A percentile compares a stretch with the other conserved stretches of the same genome.
Conservation (phyloP, 2,329 filamentous ascomycete species). For the Colletotrichum sp. region DNA sequence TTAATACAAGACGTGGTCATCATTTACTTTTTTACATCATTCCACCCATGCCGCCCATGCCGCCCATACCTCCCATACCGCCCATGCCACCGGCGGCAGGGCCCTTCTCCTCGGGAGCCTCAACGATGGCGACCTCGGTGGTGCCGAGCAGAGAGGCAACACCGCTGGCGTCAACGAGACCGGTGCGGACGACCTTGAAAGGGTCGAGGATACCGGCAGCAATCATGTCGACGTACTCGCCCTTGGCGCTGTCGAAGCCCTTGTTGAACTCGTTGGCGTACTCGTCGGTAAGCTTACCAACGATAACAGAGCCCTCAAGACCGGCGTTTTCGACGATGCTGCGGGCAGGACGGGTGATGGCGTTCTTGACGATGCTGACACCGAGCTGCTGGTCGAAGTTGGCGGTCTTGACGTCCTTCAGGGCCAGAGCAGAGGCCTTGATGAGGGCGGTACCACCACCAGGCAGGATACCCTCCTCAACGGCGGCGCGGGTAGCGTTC, state of each 20-base stretch:
- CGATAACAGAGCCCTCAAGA: constrained; percentile 91
- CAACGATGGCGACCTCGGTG: constrained; percentile 97
- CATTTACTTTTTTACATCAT: constrained; percentile 58
- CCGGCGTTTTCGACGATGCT: constrained; percentile 98
- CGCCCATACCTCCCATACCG: constrained; percentile 69
- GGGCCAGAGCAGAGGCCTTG: constrained; percentile 92
- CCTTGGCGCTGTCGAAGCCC: constrained; percentile 95
- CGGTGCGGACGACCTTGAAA: constrained; percentile 98
- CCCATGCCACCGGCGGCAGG: constrained; percentile 25
- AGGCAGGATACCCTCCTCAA: constrained; percentile 98
- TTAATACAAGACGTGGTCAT: constrained; percentile 28
- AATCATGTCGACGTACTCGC: constrained; percentile 99
- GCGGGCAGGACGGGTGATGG: constrained; percentile 92
- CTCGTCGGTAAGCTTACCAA: constrained; percentile 98
- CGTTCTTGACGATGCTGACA: constrained; percentile 96
- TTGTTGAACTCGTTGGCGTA: constrained; percentile 93
- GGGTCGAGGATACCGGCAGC: constrained; percentile 95
- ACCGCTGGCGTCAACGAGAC: constrained; percentile 91
- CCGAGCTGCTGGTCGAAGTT: constrained; percentile 99
- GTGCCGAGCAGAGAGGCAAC: constrained; percentile 97
- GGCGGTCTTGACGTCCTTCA: constrained; percentile 79
- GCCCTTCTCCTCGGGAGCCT: constrained; percentile 93
- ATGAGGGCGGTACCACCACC: constrained; percentile 97
- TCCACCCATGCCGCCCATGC: constrained; percentile 70
- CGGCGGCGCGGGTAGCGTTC: constrained; percentile 96